phyloP scores from a whole-genome alignment of 306 rosid genomes.

The Cucurbita moschata region DNA sequence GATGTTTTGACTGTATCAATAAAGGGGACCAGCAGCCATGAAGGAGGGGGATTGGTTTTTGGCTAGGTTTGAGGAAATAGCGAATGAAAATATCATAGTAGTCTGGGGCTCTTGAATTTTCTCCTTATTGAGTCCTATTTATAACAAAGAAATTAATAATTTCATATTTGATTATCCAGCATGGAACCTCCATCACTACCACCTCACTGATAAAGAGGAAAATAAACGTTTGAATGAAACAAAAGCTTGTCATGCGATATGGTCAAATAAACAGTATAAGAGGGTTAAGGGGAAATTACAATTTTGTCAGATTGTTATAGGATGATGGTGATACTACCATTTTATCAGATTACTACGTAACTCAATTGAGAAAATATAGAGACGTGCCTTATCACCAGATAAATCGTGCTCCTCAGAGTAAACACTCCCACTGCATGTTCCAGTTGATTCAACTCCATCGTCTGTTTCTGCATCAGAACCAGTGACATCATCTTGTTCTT shows the following conservation, averaged over 20 bases:
- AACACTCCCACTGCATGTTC: constrained; percentile 35
- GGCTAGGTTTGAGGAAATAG: neutral
- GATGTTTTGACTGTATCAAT: neutral
- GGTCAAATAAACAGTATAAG: neutral
- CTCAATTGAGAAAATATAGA: constrained; percentile 11
- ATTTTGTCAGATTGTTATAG: neutral
- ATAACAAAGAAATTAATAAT: neutral
- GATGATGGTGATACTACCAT: neutral
- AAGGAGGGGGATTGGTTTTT: neutral
- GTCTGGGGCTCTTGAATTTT: neutral
- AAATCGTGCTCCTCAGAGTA: constrained; percentile 18
- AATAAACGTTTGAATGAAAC: neutral
- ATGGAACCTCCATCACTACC: neutral
- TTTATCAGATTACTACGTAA: neutral
- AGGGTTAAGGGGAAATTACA: neutral
- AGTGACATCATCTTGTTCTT: constrained; percentile 37
- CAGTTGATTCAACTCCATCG: constrained; percentile 37
- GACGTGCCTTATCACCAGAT: constrained; percentile 36
- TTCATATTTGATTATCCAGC: neutral
- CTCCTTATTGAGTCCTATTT: neutral
- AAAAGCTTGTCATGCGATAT: neutral
- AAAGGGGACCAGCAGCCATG: neutral
- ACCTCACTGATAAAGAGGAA: neutral
- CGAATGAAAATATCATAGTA: neutral
- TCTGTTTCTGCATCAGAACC: constrained; percentile 47